Conservation (phyloP, 768 basidiomycete genomes). For the Crucibulum laeve region DNA sequence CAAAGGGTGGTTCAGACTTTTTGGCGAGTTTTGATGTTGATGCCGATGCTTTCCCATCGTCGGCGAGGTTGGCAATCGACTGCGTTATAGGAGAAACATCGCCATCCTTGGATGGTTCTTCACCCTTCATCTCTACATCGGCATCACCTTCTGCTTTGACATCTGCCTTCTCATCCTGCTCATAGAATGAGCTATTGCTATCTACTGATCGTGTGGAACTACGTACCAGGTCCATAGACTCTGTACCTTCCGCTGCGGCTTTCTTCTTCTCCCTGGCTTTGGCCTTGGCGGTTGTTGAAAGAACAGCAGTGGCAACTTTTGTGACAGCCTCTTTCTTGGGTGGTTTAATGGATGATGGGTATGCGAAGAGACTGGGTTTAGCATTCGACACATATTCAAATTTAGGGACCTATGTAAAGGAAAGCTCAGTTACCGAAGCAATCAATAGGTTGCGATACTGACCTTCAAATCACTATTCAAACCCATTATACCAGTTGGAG, state of each 20-base stretch:
- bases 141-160: conserved; percentile 39
- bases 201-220: background rate
- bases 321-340: conserved; percentile 90
- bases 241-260: conserved; percentile 76
- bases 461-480: conserved; percentile 85
- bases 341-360: conserved; percentile 81
- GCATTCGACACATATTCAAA: conserved; percentile 92
- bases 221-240: conserved; percentile 79
- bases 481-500: conserved; percentile 93
- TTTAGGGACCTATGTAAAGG: conserved; percentile 69
- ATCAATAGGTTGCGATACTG: background rate
- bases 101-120: conserved; percentile 48
- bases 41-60: conserved; percentile 31
- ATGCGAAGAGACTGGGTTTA: conserved; percentile 87
- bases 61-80: conserved; percentile 45
- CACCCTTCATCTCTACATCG: conserved; percentile 77
- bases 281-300: conserved; percentile 97
- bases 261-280: conserved; percentile 93
- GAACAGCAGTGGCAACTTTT: conserved; percentile 90
- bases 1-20: conserved; percentile 72
- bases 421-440: conserved; percentile 4
- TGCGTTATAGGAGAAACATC: conserved; percentile 57
- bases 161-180: conserved; percentile 49
- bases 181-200: background rate
- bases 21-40: conserved; percentile 42